These are phyloP conservation scores for Ceratocystis lukuohia DNA, from an alignment of 2,329 filamentous ascomycete species.

Conservation along the genomic window DNA sequence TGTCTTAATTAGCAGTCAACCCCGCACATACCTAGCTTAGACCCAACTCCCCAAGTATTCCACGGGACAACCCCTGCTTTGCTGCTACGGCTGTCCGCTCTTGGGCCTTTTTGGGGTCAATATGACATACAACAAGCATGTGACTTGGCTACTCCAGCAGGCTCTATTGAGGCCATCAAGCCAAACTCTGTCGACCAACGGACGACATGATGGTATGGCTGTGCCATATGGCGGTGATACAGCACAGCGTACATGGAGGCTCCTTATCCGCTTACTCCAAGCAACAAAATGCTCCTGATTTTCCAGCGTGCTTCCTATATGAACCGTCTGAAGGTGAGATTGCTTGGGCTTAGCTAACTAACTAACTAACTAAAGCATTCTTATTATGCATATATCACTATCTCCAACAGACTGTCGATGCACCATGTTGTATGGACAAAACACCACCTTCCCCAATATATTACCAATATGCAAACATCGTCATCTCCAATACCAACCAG, in stretches of 20 bases:
- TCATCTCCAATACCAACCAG: background rate
- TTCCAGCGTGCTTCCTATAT: background rate
- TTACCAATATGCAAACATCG: background rate
- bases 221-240: background rate
- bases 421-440: no score
- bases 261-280: background rate
- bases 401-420: background rate
- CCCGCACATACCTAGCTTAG: background rate
- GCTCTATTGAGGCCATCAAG: no score
- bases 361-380: background rate
- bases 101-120: background rate
- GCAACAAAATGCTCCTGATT: background rate
- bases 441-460: no score
- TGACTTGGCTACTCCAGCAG: background rate
- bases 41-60: background rate
- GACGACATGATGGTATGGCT: no score
- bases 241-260: background rate
- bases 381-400: background rate
- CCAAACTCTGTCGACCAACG: no score
- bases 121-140: background rate
- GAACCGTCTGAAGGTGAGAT: background rate
- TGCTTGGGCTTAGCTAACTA: background rate
- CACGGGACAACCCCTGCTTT: background rate
- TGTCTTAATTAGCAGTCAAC: constrained; percentile 1
- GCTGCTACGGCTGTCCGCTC: background rate